Base-by-base conservation (phyloP, 169 alveolate species). In the Perkinsus chesapeaki region DNA sequence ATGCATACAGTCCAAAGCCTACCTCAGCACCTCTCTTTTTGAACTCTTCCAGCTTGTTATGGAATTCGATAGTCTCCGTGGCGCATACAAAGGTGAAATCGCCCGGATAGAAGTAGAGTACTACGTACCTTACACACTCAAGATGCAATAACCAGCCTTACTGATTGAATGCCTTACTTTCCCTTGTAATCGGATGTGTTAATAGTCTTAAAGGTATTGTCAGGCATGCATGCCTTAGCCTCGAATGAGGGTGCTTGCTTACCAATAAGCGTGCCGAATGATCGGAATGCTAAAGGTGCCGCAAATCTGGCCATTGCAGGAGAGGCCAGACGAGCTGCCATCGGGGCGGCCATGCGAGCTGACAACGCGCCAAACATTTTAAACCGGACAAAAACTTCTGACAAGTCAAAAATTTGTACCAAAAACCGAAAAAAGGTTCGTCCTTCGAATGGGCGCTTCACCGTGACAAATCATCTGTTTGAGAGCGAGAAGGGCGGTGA, bases 41-140 rank as follows among this genome's bases (percentile, higher is more conserved):
- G 96, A 97, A 97, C 60, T 95, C 96, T 20, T 96, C 96, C 34
- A 97, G 94, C 47, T 94, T 93, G 91, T 96, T 97, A 39, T 95
- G 93, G 95, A 96, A 96, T 38, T 95, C 95, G 73, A 95, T 93
- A 47, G 97, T 97, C 95, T 97, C 98, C 72, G 98, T 97, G 38
- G 98, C 98, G 94, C 98, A 97, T 16, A 97, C 98, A 93, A 97
- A 97, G 48, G 98, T 97, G 94, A 97, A 97, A 93, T 96, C 98
- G 91, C 96, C 94, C 39, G 98, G 98, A 94, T 97, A 96, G 96
- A 97, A 96, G 97, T 97, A 97, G 36, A 97, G 94, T 10, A 97
- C 97, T 12, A 97, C 96, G 94, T 97, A 60, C 82, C 82, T 60
- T 60, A 0, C n/a, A 23, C 37, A 60, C 12, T 23, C 31, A 60